Conservation (phyloP, 2,329 filamentous ascomycete species). For the Huntiella abstrusa region DNA sequence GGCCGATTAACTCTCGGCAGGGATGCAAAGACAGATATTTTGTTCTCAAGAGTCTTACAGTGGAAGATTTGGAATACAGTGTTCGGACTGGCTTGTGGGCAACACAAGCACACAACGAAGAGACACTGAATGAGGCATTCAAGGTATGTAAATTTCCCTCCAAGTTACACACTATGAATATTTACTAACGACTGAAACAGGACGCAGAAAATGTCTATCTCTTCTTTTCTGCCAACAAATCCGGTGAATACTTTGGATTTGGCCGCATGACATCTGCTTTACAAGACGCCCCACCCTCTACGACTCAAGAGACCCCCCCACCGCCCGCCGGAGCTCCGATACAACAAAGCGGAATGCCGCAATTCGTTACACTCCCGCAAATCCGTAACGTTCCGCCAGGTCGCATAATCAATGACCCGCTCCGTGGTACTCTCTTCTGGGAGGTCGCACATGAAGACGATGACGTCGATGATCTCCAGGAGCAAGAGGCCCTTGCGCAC, state of each 20-base stretch:
- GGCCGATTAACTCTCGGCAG: neutral
- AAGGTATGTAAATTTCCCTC: slow-evolving; percentile 34
- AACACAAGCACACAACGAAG: slow-evolving; percentile 84
- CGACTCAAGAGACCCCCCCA: slow-evolving; percentile 34
- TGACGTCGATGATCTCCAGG: slow-evolving; percentile 25
- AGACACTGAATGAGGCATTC: slow-evolving; percentile 64
- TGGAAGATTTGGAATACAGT: slow-evolving; percentile 78
- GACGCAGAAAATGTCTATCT: slow-evolving; percentile 68
- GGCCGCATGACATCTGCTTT: slow-evolving; percentile 78
- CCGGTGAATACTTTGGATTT: slow-evolving; percentile 91
- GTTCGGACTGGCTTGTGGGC: slow-evolving; percentile 83
- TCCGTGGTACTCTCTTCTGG: slow-evolving; percentile 94
- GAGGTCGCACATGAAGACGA: slow-evolving; percentile 40
- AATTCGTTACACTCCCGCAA: too few species aligned
- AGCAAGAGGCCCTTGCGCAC: slow-evolving; percentile 4
- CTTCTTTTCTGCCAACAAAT: slow-evolving; percentile 93
- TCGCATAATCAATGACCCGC: slow-evolving; percentile 78
- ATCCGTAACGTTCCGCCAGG: slow-evolving; percentile 49
- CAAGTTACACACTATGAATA: slow-evolving; percentile 6
- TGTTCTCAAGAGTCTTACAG: slow-evolving; percentile 77
- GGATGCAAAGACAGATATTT: slow-evolving; percentile 45
- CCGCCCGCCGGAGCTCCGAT: slow-evolving; percentile 41
- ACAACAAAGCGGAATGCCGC: too few species aligned
- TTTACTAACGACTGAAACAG: slow-evolving; percentile 24
- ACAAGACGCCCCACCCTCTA: slow-evolving; percentile 51